phyloP scores from a whole-genome alignment of 2,329 filamentous ascomycete species.

The Lachnellula willkommii region DNA sequence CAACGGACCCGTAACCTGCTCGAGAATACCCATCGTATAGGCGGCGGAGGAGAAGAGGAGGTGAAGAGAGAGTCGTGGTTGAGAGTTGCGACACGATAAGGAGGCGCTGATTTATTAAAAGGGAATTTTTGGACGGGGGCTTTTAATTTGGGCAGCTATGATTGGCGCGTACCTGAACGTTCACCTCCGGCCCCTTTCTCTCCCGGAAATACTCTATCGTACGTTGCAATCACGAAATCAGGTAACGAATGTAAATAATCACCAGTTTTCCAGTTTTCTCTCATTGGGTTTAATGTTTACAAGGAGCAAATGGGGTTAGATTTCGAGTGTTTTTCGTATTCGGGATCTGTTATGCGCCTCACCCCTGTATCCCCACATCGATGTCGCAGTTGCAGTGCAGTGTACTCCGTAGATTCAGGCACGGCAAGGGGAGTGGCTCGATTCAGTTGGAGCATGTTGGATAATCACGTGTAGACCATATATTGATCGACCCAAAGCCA shows the following conservation, averaged over 20 bases:
- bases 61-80: not conserved
- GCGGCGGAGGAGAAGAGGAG: not conserved
- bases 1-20: conserved; percentile 25
- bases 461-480: too few relatives aligned
- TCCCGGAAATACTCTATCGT: not conserved
- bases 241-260: not conserved
- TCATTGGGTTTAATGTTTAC: too few relatives aligned
- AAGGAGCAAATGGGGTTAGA: too few relatives aligned
- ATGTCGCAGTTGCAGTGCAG: too few relatives aligned
- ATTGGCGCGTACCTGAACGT: conserved; percentile 13
- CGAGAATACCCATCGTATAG: conserved; percentile 28
- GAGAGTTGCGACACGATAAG: not conserved
- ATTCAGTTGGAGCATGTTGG: too few relatives aligned
- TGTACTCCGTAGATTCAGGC: too few relatives aligned
- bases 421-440: too few relatives aligned
- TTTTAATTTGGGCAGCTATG: not conserved
- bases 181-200: not conserved
- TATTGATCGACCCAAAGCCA: too few relatives aligned
- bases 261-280: too few relatives aligned
- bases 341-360: not conserved
- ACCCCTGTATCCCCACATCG: too few relatives aligned
- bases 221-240: not conserved
- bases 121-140: not conserved
- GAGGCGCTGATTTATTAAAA: not conserved
- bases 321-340: not conserved